A percentile compares a stretch with the other conserved stretches of the same genome.
Evolutionary conservation across 768 basidiomycete species (phyloP).

Genomic region (Lactifluus hygrophoroides): DNA sequence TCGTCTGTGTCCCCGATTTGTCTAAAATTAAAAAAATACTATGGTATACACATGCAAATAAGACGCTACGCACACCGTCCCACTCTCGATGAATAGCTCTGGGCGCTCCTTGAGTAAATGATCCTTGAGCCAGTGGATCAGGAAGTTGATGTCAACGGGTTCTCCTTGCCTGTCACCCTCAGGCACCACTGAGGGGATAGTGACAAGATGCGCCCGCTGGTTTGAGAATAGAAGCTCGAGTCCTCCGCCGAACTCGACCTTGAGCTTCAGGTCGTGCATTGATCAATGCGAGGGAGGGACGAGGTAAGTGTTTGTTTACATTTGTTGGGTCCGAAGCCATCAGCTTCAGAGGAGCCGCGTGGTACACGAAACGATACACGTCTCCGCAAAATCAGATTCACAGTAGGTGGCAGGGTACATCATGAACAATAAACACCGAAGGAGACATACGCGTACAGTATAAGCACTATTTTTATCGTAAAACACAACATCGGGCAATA

Average conservation of each 20-base stretch:
- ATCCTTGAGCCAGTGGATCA: conserved; percentile 72
- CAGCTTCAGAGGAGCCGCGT: too few species aligned
- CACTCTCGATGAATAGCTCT: conserved; percentile 84
- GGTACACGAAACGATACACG: not conserved
- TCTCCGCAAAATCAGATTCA: not conserved
- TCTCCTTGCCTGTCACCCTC: conserved; percentile 26
- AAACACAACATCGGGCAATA: not conserved
- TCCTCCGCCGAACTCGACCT: conserved; percentile 76
- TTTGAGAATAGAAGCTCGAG: conserved; percentile 80
- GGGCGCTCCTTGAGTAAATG: conserved; percentile 74
- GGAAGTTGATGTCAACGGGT: conserved; percentile 57
- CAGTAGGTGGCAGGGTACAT: not conserved
- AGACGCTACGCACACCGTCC: conserved; percentile 61
- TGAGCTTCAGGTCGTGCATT: conserved; percentile 31
- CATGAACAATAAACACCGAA: not conserved
- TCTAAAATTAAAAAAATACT: not conserved
- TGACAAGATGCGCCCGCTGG: conserved; percentile 47
- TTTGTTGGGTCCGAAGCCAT: not conserved
- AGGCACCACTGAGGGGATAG: conserved; percentile 42
- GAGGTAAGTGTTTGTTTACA: not conserved
- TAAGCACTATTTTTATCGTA: not conserved
- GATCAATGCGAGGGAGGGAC: conserved; percentile 8
- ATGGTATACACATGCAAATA: not conserved
- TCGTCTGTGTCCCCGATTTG: conserved; percentile 44
- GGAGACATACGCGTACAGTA: not conserved